Evolutionary conservation across 805 yeast genomes (phyloP), one percentile per base, ranked within the genome.

Genomic region (Candida ascalaphidarum): DNA sequence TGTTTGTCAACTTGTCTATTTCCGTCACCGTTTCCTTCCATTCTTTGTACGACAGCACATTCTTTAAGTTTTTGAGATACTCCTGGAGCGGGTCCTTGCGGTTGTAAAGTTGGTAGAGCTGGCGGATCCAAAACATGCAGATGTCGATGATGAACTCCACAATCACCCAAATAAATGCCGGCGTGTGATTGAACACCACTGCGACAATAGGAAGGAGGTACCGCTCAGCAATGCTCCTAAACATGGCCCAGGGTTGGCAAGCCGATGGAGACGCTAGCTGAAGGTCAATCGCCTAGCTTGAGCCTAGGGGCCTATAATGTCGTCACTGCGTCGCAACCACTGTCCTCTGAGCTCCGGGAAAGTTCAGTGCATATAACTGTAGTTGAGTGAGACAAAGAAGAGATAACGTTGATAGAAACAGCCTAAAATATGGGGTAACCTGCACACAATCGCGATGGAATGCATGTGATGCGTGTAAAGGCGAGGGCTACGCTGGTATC

Each of bases 21-120:
- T 73, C 68, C 21, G 54, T 39, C 22, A 63, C 65, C 0, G 71
- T 65, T 13, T 52, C 55, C 36, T 68, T 77, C 89, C 94, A 89
- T 32, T 82, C 89, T 22, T 67, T 72, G 48, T 74, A 82, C 12
- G 69, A 65, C 23, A 64, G 58, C 12, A 80, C 78, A 13, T 55
- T 55, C 12, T 68, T 67, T 21, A 77, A 48, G 34, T 63, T 61
- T 36, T 65, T 65, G 26, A 69, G 59, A 9, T 67, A 68, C 26
- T 66, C 68, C 32, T 66, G 57, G 11, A 68, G 43, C 9, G 72
- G 68, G 39, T 61, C 65, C 37, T 65, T 57, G 17, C 59, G 40
- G 21, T 50, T 46, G 30, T 62, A 52, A 25, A 64, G 33, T 10
- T 44, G 47, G 36, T 54, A 50, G 5, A 62, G 36, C 36, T 55